Evolutionary conservation across 441 rosid genomes (phyloP).

Genomic region (Arabidopsis lyrata): DNA sequence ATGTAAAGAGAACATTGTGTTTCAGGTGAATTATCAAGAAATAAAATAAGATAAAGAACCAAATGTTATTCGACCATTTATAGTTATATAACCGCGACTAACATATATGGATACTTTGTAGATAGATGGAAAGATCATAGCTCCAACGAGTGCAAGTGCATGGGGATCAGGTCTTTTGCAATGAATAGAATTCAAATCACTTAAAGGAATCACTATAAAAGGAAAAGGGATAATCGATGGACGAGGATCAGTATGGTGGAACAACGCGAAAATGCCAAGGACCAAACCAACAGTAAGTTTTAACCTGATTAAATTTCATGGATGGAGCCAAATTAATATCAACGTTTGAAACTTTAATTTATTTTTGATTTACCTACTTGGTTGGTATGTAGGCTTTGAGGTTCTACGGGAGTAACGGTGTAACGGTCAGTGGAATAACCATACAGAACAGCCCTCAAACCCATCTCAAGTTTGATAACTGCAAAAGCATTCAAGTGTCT

Average conservation of each 20-base stretch:
- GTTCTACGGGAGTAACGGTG: slow-evolving; percentile 65
- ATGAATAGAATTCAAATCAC: slow-evolving; percentile 69
- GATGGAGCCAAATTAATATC: slow-evolving; percentile 18
- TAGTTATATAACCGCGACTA: not conserved
- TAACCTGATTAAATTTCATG: slow-evolving; percentile 8
- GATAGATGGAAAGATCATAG: slow-evolving; percentile 76
- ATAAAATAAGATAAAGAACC: not conserved
- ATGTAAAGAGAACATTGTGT: slow-evolving; percentile 57
- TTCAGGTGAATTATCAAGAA: slow-evolving; percentile 54
- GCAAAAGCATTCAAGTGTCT: slow-evolving; percentile 56
- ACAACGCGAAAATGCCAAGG: slow-evolving; percentile 59
- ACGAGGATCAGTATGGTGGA: slow-evolving; percentile 73
- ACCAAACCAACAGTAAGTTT: slow-evolving; percentile 71
- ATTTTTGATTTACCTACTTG: slow-evolving; percentile 16
- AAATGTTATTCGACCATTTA: not conserved
- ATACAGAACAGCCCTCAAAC: slow-evolving; percentile 78
- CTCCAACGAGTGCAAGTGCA: slow-evolving; percentile 60
- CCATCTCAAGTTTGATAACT: slow-evolving; percentile 70
- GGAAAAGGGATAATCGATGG: slow-evolving; percentile 75
- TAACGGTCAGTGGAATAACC: slow-evolving; percentile 62
- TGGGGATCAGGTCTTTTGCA: slow-evolving; percentile 66
- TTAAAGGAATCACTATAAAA: slow-evolving; percentile 53
- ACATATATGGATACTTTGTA: slow-evolving; percentile 35
- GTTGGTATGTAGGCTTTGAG: slow-evolving; percentile 56
- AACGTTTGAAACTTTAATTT: not conserved